Conservation (phyloP, 257 asterid genomes). For the Solanum commersonii region DNA sequence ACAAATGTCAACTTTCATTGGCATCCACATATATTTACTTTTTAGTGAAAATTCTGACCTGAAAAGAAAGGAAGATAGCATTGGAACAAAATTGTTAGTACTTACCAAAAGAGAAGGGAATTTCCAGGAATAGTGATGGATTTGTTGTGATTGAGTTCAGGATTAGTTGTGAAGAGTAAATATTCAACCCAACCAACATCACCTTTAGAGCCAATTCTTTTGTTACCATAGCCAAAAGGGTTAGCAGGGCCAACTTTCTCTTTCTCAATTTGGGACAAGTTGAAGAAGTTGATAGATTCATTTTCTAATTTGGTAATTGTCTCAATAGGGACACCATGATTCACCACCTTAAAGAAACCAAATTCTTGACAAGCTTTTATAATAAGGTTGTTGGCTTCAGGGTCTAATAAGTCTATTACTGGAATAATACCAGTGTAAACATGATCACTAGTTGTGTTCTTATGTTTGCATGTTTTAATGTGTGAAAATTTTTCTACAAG, state of each 20-base stretch:
- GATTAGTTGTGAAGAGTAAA: slow-evolving; percentile 15
- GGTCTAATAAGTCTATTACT: slow-evolving; percentile 13
- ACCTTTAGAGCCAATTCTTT: slow-evolving; percentile 18
- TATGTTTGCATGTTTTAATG: slow-evolving; percentile 5
- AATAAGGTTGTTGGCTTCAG: slow-evolving; percentile 6
- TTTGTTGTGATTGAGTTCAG: not conserved
- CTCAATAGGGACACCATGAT: slow-evolving; percentile 18
- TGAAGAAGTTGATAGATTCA: slow-evolving; percentile 14
- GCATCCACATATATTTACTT: not conserved
- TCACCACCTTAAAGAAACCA: slow-evolving; percentile 24
- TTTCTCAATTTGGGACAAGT: slow-evolving; percentile 16
- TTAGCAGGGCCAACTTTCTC: slow-evolving; percentile 13
- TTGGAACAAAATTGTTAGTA: not conserved
- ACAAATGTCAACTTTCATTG: not conserved
- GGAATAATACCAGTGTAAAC: slow-evolving; percentile 3
- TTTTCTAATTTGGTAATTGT: slow-evolving; percentile 11
- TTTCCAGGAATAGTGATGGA: slow-evolving; percentile 7
- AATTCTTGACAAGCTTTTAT: slow-evolving; percentile 17
- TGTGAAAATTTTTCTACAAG: not conserved
- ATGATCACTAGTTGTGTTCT: not conserved
- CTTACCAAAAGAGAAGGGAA: slow-evolving; percentile 1
- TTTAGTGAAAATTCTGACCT: not conserved
- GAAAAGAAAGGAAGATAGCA: not conserved
- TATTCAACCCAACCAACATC: slow-evolving; percentile 29
- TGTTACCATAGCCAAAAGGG: slow-evolving; percentile 27